phyloP scores from a whole-genome alignment of 345 rosid genomes.

The Stellera chamaejasme region DNA sequence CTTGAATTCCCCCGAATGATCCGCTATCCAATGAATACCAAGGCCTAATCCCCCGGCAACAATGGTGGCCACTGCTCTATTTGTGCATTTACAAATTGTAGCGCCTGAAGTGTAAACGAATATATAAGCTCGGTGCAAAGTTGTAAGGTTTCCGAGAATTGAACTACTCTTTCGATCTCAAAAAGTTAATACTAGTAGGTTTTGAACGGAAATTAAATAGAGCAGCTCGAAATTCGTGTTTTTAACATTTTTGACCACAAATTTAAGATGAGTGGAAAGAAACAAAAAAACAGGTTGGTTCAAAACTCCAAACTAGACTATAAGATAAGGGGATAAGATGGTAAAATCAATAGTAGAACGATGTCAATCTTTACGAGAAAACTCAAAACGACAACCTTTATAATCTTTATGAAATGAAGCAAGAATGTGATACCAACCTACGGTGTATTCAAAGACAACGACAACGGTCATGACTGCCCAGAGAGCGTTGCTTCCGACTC shows the following conservation, averaged over 20 bases:
- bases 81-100: slow-evolving; percentile 51
- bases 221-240: too few relatives aligned
- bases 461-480: slow-evolving; percentile 85
- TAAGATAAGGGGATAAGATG: too few relatives aligned
- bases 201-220: too few relatives aligned
- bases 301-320: too few relatives aligned
- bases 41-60: slow-evolving; percentile 63
- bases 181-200: too few relatives aligned
- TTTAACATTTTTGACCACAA: neutral
- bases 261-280: neutral
- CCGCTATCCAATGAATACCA: slow-evolving; percentile 60
- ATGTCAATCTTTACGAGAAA: neutral
- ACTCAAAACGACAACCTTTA: neutral
- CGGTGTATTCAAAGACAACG: slow-evolving; percentile 57
- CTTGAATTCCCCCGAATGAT: slow-evolving; percentile 37
- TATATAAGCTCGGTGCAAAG: too few relatives aligned
- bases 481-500: slow-evolving; percentile 58
- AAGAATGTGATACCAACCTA: slow-evolving; percentile 29
- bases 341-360: too few relatives aligned
- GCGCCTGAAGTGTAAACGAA: slow-evolving; percentile 39
- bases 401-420: neutral
- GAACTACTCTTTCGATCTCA: too few relatives aligned
- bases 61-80: slow-evolving; percentile 54
- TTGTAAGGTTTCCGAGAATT: too few relatives aligned
- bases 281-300: neutral